Percentiles rank a stretch among this genome's conserved stretches.
Conservation (phyloP, 2,329 filamentous ascomycete species). For the Ophiostoma sp. region DNA sequence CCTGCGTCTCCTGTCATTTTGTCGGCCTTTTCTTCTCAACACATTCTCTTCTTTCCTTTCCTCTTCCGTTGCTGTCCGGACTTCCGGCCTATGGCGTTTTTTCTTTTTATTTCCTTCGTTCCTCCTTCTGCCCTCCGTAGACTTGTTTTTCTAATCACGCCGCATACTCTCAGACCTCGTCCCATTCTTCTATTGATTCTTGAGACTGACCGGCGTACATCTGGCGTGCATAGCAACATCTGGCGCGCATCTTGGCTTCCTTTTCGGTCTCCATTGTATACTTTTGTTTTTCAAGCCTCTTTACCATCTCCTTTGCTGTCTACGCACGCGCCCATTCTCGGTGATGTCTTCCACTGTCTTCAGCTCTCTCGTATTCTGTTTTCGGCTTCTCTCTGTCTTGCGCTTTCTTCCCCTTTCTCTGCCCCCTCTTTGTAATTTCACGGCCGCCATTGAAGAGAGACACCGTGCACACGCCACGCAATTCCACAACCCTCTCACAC, state of each 20-base stretch:
- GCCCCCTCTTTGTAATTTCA: constrained; percentile 7
- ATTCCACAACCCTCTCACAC: background rate
- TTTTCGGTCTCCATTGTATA: background rate
- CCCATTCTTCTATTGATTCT: background rate
- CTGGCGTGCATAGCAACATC: background rate
- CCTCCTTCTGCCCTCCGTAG: background rate
- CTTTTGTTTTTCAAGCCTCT: background rate
- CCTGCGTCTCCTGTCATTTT: background rate
- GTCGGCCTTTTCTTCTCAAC: background rate
- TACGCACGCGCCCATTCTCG: constrained; percentile 18
- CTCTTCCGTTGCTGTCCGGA: background rate
- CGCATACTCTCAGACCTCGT: background rate
- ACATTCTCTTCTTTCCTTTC: background rate
- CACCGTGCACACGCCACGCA: background rate
- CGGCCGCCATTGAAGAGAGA: background rate
- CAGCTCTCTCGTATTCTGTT: constrained; percentile 7
- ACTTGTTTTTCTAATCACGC: background rate
- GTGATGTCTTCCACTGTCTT: background rate
- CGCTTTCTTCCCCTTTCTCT: background rate
- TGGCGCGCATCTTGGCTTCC: background rate
- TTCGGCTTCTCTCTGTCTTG: background rate
- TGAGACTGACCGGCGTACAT: background rate
- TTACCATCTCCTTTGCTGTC: too few relatives aligned
- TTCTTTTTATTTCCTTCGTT: background rate
- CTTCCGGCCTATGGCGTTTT: background rate